Base-by-base conservation (phyloP, 345 rosid species). In the Adansonia digitata region DNA sequence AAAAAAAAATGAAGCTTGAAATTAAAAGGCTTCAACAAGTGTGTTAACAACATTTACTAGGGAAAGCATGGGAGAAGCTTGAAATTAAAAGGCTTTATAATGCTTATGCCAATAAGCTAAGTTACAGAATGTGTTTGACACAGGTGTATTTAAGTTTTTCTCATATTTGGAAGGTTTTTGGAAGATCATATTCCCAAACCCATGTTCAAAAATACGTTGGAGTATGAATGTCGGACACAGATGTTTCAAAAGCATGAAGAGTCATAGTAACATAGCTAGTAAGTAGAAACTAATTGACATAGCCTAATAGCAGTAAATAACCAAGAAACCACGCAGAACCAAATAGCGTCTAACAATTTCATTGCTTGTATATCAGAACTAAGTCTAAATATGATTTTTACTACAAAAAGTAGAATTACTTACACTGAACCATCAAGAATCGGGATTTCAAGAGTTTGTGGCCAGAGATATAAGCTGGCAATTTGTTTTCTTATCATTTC, bases 391-490 rank as follows among this genome's bases (percentile, higher is more conserved):
- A n/a, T n/a, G n/a, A n/a, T n/a, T n/a, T 61, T 13, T 61, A 66
- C 24, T 40, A 65, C 7, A 5, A 17, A 39, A 45, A 10, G 5
- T 10, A 35, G 8, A 13, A 24, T 14, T 14, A 72, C 75, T 56
- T 72, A 57, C 75, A 40, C 46, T 2, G 92, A 86, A 73, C 83
- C 59, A 75, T 91, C 97, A 64, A 91, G 89, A 62, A 89, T 77
- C 24, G 88, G 88, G 42, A 89, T 85, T 51, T 91, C 92, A 29
- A 86, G 86, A 27, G 80, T 86, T 75, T 82, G 90, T 26, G 97
- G 97, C 97, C 97, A 89, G 14, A 89, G 86, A 79, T 83, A 89
- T 77, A 87, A 80, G 77, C 78, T 77, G 35, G 93, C 89, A 70
- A 89, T 82, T 71, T 88, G 87, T 53, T 84, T 83, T 81, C 78